phyloP scores from a whole-genome alignment of 1,139 yeast genomes.

The Casaregolazyma lundiana region DNA sequence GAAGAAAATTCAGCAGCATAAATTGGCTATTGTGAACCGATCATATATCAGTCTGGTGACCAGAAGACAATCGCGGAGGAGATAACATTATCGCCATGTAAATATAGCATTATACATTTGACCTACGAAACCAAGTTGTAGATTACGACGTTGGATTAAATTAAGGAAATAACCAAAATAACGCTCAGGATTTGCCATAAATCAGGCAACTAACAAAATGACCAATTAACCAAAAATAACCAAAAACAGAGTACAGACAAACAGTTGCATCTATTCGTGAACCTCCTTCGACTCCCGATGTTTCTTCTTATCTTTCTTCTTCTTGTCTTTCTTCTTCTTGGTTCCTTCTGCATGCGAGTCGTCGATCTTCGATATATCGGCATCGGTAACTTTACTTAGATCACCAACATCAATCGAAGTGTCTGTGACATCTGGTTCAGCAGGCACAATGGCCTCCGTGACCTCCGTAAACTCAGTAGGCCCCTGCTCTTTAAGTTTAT shows the following conservation, averaged over 20 bases:
- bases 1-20: slow-evolving; percentile 78
- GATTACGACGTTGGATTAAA: too few relatives aligned
- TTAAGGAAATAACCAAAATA: too few relatives aligned
- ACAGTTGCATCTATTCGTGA: not conserved
- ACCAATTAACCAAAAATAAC: too few relatives aligned
- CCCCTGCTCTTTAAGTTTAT: slow-evolving; percentile 40
- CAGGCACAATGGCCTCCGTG: slow-evolving; percentile 34
- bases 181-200: too few relatives aligned
- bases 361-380: not conserved
- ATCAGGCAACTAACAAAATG: too few relatives aligned
- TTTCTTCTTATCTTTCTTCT: slow-evolving; percentile 21
- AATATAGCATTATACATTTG: not conserved
- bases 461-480: slow-evolving; percentile 32
- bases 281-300: slow-evolving; percentile 4
- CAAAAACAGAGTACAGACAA: not conserved
- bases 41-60: slow-evolving; percentile 32
- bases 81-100: slow-evolving; percentile 5
- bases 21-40: slow-evolving; percentile 58
- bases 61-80: slow-evolving; percentile 13
- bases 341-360: not conserved
- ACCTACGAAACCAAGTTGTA: too few relatives aligned
- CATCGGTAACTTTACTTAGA: slow-evolving; percentile 2
- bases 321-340: slow-evolving; percentile 18
- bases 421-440: slow-evolving; percentile 15
- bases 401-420: slow-evolving; percentile 7